phyloP scores from a whole-genome alignment of 768 basidiomycete species.

The Holtermannia corniformis region DNA sequence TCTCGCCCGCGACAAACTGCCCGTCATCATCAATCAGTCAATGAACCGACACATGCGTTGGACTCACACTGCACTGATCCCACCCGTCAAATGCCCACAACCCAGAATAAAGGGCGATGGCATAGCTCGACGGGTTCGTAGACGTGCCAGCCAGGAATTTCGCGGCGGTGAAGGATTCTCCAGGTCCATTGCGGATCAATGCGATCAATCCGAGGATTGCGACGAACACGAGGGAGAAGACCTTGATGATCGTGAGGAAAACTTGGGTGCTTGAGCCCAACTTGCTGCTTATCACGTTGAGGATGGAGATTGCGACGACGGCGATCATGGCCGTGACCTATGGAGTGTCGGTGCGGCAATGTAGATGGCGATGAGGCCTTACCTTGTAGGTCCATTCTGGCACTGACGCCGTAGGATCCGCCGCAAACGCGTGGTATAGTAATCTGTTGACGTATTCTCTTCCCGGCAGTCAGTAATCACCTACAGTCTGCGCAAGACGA shows the following conservation, averaged over 20 bases:
- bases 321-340: conserved; percentile 63
- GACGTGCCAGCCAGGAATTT: conserved; percentile 67
- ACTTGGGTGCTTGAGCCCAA: conserved; percentile 73
- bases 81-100: conserved; percentile 93
- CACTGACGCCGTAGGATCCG: conserved; percentile 59
- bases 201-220: conserved; percentile 66
- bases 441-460: conserved; percentile 83
- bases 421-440: conserved; percentile 64
- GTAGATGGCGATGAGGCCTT: background rate
- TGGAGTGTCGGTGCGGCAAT: background rate
- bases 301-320: conserved; percentile 58
- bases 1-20: conserved; percentile 75
- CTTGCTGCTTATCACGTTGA: conserved; percentile 69
- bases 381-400: conserved; percentile 82
- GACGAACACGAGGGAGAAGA: conserved; percentile 47
- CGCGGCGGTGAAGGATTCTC: conserved; percentile 29
- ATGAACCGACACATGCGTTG: background rate
- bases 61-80: conserved; percentile 55
- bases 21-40: too few species aligned
- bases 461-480: background rate
- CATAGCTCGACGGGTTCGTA: conserved; percentile 70
- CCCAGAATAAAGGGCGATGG: conserved; percentile 88
- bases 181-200: conserved; percentile 23
- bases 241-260: conserved; percentile 75
- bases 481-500: background rate